Evolutionary conservation across 495 filamentous ascomycete genomes (phyloP).

Genomic region (Physcia stellaris): DNA sequence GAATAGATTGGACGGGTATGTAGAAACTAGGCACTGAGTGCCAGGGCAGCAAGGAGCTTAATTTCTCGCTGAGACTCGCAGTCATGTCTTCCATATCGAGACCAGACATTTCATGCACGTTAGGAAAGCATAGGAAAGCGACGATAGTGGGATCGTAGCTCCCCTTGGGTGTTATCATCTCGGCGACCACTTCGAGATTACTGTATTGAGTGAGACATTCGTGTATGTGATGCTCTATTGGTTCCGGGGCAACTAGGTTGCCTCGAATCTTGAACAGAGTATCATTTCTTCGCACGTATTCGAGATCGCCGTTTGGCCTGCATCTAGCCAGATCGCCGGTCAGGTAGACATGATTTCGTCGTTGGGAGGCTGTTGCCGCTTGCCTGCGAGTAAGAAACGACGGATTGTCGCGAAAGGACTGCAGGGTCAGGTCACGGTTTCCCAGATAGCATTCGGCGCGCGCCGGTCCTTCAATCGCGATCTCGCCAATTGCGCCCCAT

Average conservation of each 20-base stretch:
- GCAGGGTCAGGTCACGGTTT: slow-evolving; percentile 10
- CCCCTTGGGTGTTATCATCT: not conserved
- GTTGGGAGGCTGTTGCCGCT: slow-evolving; percentile 10
- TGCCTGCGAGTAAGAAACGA: not conserved
- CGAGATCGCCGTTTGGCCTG: slow-evolving; percentile 21
- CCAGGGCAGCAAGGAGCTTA: slow-evolving; percentile 19
- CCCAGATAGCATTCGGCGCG: slow-evolving; percentile 22
- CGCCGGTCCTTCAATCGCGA: slow-evolving; percentile 21
- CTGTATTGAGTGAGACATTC: slow-evolving; percentile 14
- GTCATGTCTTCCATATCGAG: not conserved
- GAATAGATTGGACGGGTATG: slow-evolving; percentile 42
- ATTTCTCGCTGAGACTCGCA: not conserved
- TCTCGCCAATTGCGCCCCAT: slow-evolving; percentile 30
- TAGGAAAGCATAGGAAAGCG: not conserved
- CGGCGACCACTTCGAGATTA: not conserved
- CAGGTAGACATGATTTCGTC: slow-evolving; percentile 26
- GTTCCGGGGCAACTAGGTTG: slow-evolving; percentile 35
- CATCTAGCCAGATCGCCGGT: slow-evolving; percentile 34
- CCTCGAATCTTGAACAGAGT: slow-evolving; percentile 37
- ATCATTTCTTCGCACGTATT: slow-evolving; percentile 33
- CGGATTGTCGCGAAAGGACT: slow-evolving; percentile 8
- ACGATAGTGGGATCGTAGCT: not conserved
- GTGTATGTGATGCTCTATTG: slow-evolving; percentile 32
- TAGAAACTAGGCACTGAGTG: slow-evolving; percentile 54
- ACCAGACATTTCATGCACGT: not conserved